Evolutionary conservation across 1,284 basidiomycete species (phyloP), one percentile per base, ranked within the genome.

Genomic region (Veloboletus limbatus): DNA sequence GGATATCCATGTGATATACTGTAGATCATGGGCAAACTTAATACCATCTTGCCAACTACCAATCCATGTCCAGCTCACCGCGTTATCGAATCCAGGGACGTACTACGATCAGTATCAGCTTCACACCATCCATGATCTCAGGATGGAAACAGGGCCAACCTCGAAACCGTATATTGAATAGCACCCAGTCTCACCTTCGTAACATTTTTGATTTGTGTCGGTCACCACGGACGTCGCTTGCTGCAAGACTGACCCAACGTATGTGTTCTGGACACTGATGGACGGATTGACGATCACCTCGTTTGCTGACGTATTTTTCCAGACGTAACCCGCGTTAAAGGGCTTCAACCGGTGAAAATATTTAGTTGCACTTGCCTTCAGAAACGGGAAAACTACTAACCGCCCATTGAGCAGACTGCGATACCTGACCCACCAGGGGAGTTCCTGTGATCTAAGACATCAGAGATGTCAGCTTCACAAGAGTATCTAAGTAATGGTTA

Each of bases 1-100:
- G 41, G 78, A 73, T 39, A 85, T 61, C 87, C 88, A 90, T 13
- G 80, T 78, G 52, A 89, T 85, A 55, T 87, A 86, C 75, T 79
- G 37, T 25, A 40, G 22, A 33, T 34, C 14, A 35, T 7, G 22
- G 26, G 11, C 20, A 37, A 26, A 46, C 24, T 56, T n/a, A 45
- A 48, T 33, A 20, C 10, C 13, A 1, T 40, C 30, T 22, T 32
- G 11, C 20, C 27, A 37, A 6, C 22, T 20, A 6, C 16, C 14
- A 24, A 17, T 30, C 16, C 22, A 38, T 35, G 17, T 21, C 20
- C 11, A 36, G 52, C 71, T 55, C 51, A 78, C 76, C 28, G 75
- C 75, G 18, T 72, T 56, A 49, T 79, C 76, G 50, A 77, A 79
- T 52, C 81, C 82, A 25, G 81, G 75, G 45, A 74, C 68, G 54